Base-by-base conservation (phyloP, 352 stramenopile genomes). In the Phytophthora rubi region DNA sequence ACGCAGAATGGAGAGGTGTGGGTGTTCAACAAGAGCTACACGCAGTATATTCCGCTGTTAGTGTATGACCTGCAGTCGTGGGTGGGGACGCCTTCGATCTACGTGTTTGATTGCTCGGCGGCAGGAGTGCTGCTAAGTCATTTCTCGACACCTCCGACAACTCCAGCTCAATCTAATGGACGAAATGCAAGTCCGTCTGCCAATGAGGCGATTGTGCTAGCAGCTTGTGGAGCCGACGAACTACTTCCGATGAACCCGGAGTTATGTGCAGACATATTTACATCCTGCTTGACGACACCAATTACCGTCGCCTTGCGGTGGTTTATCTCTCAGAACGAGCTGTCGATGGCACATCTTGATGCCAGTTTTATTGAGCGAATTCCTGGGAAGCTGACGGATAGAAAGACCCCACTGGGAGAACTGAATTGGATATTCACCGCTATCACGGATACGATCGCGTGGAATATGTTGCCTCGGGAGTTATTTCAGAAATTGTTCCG, bases 361-460 rank as follows among this genome's bases (percentile, higher is more conserved):
- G 80, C 82, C n/a, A 92, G 75, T 62, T 93, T 94, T 32, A 95
- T 96, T 69, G 88, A 96, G 48, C 88, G 89, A 37, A 96, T 96
- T 53, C 88, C 89, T 1, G 89, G 98, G 47, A 98, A 98, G 65
- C 78, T 99, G 4, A 98, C 89, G 0, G 97, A 99, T 57, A 81
- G 92, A 15, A 97, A 98, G 60, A 97, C 93, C 9, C 97, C 97
- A 5, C 72, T 99, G 2, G 98, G 98, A 39, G 98, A 99, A 71
- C 81, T 99, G 39, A 99, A 99, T 87, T 99, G 98, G 98, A 99
- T 99, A 55, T 99, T 99, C 74, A 99, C 98, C 13, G 97, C 98
- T n/a, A 98, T 99, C 57, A 99, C 98, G 0, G 98, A 99, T 82
- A 99, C 97, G 9, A 99, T 99, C 67, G 98, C 98, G 28, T 99